Evolutionary conservation across 2,329 filamentous ascomycete genomes (phyloP), one percentile per base, ranked within the genome.

Genomic region (Sphaerulina populicola): DNA sequence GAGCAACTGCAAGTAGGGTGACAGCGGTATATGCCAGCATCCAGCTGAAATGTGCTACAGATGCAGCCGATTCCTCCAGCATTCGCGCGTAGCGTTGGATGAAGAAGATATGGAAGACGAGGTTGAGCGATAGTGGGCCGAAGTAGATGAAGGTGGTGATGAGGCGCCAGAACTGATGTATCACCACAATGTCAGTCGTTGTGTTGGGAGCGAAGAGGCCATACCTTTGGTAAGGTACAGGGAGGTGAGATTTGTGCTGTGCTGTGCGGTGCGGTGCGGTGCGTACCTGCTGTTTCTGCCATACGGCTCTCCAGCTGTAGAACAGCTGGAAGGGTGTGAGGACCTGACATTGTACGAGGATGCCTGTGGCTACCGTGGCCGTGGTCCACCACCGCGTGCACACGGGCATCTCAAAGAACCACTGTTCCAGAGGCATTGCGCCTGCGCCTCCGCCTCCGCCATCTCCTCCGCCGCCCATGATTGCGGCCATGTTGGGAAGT

Each of bases 361-460:
- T 82, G 60, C 89, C 94, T 9, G 86, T 93, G 52, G 88, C 74
- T 38, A 97, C 82, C 0, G 90, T 94, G 4, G 90, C 89, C 21
- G 88, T 90, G 18, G 93, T 97, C 93, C 93, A 98, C 84, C 87
- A 94, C 55, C 93, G 78, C 35, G 93, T 98, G 70, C 90, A 94
- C 23, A 93, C 82, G 3, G 93, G 93, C 86, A 96, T 96, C 70
- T 98, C 93, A 78, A 88, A 96, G 71, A 96, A 97, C 93, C 93
- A 98, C 61, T 91, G 85, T 71, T 97, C 93, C 6, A 98, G 78
- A 38, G 91, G 93, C 64, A 95, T 76, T 56, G 79, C 77, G 50
- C 75, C 73, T 52, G 73, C 62, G 53, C 67, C 69, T 56, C 79
- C 77, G 50, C 75, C 73, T 52, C 73, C 62, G 53, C 67, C 69